phyloP scores from a whole-genome alignment of 1,284 basidiomycete genomes.

The Xanthoconium separans region DNA sequence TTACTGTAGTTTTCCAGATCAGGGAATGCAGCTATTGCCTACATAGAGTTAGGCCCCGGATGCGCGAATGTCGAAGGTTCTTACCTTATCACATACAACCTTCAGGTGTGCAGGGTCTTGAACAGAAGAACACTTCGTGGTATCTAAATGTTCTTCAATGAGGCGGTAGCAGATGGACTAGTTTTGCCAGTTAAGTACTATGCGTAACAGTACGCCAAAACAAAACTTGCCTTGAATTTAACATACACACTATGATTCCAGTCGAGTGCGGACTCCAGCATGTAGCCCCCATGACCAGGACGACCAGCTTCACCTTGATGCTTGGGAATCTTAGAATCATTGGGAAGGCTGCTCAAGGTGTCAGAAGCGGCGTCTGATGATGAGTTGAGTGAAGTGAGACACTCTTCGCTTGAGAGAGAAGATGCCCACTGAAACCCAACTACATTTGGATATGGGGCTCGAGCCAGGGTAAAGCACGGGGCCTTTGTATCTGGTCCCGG shows the following conservation, averaged over 20 bases:
- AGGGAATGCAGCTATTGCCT: background rate
- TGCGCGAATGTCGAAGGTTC: background rate
- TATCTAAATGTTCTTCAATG: background rate
- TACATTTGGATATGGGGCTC: background rate
- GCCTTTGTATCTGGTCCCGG: no score
- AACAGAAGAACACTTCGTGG: background rate
- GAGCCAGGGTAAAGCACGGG: background rate
- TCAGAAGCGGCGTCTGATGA: background rate
- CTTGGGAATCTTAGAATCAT: background rate
- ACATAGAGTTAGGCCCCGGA: background rate
- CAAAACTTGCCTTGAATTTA: background rate
- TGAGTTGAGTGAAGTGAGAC: background rate
- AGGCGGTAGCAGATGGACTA: background rate
- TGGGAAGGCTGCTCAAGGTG: background rate
- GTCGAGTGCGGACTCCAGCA: background rate
- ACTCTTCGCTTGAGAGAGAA: background rate
- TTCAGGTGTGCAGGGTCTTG: background rate
- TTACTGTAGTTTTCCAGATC: background rate
- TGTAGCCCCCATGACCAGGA: background rate
- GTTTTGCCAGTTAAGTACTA: background rate
- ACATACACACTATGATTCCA: background rate
- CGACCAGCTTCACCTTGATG: background rate
- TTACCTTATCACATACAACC: background rate
- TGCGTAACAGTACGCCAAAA: background rate
- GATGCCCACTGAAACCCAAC: background rate